These are phyloP conservation scores for Arachnomyces sp. DNA, from an alignment of 2,329 filamentous ascomycete genomes.

Conservation along the genomic window DNA sequence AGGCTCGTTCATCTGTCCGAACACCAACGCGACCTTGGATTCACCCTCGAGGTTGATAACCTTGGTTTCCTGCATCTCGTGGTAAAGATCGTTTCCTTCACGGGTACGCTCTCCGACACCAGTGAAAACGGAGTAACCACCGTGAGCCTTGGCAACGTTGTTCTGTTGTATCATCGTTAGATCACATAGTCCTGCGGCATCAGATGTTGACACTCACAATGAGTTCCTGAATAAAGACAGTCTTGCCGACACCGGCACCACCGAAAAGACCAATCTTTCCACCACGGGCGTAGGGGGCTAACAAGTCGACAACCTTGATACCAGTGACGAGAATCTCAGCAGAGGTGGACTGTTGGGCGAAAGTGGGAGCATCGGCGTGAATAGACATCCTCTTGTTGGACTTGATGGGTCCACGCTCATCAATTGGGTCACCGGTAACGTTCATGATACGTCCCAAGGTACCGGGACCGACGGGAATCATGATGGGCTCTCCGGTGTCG, in stretches of 20 bases:
- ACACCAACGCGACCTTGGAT: constrained; percentile 98
- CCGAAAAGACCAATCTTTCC: constrained; percentile 99
- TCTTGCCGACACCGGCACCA: constrained; percentile 99
- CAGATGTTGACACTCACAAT: constrained; percentile 56
- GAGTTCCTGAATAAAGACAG: constrained; percentile 99
- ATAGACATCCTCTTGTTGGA: constrained; percentile 79
- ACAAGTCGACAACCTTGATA: constrained; percentile 99
- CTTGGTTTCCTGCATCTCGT: constrained; percentile 99
- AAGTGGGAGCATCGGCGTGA: constrained; percentile 86
- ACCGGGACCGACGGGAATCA: constrained; percentile 85
- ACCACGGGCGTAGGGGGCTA: constrained; percentile 99
- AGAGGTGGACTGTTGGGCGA: constrained; percentile 90
- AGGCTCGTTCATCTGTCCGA: constrained; percentile 99
- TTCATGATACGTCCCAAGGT: constrained; percentile 99
- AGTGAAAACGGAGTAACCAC: constrained; percentile 99
- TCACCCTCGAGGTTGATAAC: constrained; percentile 99
- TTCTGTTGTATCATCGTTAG: constrained; percentile 48
- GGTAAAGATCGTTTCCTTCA: constrained; percentile 99
- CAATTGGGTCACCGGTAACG: constrained; percentile 99
- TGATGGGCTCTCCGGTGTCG: constrained; percentile 93
- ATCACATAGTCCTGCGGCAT: neutral
- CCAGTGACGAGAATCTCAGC: constrained; percentile 96
- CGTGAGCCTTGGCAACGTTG: constrained; percentile 99
- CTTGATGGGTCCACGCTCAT: constrained; percentile 98
- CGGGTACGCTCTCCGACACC: constrained; percentile 99